Evolutionary conservation across 2,329 filamentous ascomycete genomes (phyloP), one percentile per base, ranked within the genome.

Genomic region (Huntiella abstrusa): DNA sequence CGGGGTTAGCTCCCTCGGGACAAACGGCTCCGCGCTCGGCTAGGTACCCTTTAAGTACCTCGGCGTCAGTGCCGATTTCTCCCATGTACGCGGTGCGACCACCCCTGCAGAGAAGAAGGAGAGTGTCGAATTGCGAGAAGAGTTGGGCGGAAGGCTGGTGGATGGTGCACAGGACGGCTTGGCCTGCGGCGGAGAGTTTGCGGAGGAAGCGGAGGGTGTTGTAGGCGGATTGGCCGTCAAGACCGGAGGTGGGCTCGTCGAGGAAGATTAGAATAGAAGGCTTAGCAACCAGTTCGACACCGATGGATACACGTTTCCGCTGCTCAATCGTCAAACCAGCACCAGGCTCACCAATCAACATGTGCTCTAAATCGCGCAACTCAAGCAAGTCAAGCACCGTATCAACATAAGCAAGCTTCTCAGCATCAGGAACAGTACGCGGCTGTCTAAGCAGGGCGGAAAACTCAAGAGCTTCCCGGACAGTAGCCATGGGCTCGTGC

Each of bases 401-500:
- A 43, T 84, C 72, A 6, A 87, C 83, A 52, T 88, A 88, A 3
- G 34, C 43, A 15, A 39, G 8, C 57, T 83, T 83, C 49, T 83
- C 77, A 46, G 72, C 62, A 1, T 69, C 68, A 0, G 78, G 63
- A 1, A 75, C 69, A 17, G 76, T 67, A 7, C 72, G 73, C 19
- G 75, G 75, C 56, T 88, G 83, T 45, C 83, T 73, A 7, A 88
- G 70, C 32, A 78, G 70, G 5, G 46, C 45, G 39, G 71, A 53
- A 1, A 64, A 55, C 48, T 73, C 70, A 4, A 88, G 66, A 1
- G 82, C 80, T 58, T 88, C 83, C 12, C 82, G 71, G 3, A 87
- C 82, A 0, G 83, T 88, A 1, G 77, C 70, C 0, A 73, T 82
- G 1, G 74, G 66, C 47, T 85, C 69, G 55, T 88, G 83, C 1